Evolutionary conservation across 305 asterid species (phyloP).

Genomic region (Fraxinus velutina): DNA sequence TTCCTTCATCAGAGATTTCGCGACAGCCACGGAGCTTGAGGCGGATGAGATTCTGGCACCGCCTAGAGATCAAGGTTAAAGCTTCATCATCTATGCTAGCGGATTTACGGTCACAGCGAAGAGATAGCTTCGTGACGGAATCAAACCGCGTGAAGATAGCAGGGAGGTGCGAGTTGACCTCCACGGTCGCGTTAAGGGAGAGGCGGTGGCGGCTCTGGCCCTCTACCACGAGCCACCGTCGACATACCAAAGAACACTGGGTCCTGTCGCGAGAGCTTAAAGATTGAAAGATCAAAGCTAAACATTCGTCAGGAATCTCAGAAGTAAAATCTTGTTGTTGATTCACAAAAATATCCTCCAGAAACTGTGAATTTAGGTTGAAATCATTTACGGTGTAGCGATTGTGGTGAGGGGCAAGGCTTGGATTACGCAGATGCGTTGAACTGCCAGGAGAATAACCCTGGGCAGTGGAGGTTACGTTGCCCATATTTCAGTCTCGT

Average conservation of each 20-base stretch:
- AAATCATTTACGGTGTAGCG: not conserved
- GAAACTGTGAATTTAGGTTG: not conserved
- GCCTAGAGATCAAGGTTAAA: constrained; percentile 37
- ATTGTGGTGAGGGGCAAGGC: constrained; percentile 15
- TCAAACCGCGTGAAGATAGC: constrained; percentile 48
- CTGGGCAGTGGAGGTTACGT: constrained; percentile 27
- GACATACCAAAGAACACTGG: constrained; percentile 53
- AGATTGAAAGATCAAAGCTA: constrained; percentile 49
- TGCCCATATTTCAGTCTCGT: constrained; percentile 36
- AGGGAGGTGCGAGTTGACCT: constrained; percentile 34
- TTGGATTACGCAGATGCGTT: constrained; percentile 13
- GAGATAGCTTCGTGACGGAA: constrained; percentile 51
- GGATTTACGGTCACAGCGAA: constrained; percentile 54
- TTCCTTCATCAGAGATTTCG: constrained; percentile 54
- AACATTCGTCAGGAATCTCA: constrained; percentile 55
- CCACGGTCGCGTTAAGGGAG: constrained; percentile 40
- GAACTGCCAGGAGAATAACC: constrained; percentile 27
- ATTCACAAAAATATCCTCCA: constrained; percentile 14
- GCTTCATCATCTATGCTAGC: constrained; percentile 47
- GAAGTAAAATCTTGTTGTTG: constrained; percentile 32
- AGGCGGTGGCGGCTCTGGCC: constrained; percentile 65
- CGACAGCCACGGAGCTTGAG: constrained; percentile 66
- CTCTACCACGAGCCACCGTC: constrained; percentile 55
- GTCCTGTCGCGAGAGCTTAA: constrained; percentile 55
- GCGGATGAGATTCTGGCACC: constrained; percentile 47